A percentile compares a stretch with the other conserved stretches of the same genome.
Evolutionary conservation across 2,329 filamentous ascomycete species (phyloP).

Genomic region (Onygena corvina): DNA sequence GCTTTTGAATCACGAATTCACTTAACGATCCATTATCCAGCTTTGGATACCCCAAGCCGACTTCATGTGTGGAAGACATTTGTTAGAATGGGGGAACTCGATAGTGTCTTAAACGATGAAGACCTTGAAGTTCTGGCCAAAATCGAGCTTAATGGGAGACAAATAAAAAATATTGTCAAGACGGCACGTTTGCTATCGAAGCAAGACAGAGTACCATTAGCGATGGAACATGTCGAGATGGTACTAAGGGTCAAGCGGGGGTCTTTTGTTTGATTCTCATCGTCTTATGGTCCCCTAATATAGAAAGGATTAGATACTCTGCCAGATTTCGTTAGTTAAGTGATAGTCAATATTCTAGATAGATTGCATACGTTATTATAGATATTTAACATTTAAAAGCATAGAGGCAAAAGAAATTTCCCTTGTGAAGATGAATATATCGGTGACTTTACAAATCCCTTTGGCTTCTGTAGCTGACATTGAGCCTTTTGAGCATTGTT

Average conservation of each 20-base stretch:
- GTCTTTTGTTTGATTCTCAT: conserved; percentile 6
- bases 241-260: conserved; percentile 11
- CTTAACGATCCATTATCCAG: conserved; percentile 11
- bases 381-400: too few species aligned
- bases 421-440: too few species aligned
- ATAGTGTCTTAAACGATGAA: conserved; percentile 14
- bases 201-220: conserved; percentile 12
- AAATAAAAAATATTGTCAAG: conserved; percentile 22
- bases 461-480: too few species aligned
- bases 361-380: too few species aligned
- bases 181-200: conserved; percentile 17
- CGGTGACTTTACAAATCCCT: too few species aligned
- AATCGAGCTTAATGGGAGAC: conserved; percentile 20
- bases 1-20: conserved; percentile 29
- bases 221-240: conserved; percentile 14
- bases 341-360: too few species aligned
- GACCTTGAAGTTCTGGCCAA: conserved; percentile 15
- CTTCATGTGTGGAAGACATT: conserved; percentile 18
- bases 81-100: conserved; percentile 12
- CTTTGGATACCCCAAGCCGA: conserved; percentile 8
- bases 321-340: too few species aligned
- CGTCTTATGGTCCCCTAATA: background rate
- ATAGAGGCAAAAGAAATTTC: too few species aligned
- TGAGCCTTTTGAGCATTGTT: too few species aligned
- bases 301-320: background rate